Conservation (phyloP, 371 early-diverging fungal genomes). For the Mucor sp. region DNA sequence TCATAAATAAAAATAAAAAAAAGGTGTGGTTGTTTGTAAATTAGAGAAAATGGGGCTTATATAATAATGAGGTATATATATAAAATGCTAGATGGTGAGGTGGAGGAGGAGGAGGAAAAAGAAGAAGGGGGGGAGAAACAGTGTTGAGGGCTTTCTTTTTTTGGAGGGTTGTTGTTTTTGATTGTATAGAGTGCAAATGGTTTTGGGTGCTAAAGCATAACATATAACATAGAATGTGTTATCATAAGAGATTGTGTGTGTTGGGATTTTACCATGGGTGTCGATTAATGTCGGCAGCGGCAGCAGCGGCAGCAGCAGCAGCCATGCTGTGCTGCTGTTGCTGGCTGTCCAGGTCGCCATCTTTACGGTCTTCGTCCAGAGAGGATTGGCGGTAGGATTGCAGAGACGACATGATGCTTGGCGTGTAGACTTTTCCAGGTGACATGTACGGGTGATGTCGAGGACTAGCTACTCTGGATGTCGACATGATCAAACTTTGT, state of each 20-base stretch:
- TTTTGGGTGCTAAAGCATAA: neutral
- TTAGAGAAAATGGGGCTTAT: neutral
- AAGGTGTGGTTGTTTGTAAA: neutral
- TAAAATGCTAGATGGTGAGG: neutral
- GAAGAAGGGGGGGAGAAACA: too few species aligned
- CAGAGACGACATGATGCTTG: conserved; percentile 20
- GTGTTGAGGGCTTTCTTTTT: too few species aligned
- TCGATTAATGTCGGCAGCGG: neutral
- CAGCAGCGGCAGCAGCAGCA: neutral
- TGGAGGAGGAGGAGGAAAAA: too few species aligned
- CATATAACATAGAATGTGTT: neutral
- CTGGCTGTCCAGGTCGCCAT: neutral
- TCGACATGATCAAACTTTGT: conserved; percentile 13
- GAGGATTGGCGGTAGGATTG: conserved; percentile 9
- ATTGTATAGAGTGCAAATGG: too few species aligned
- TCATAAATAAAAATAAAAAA: neutral
- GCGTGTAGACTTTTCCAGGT: conserved; percentile 14
- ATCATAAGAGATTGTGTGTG: neutral
- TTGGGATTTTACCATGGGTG: conserved; percentile 1
- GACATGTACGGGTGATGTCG: conserved; percentile 27
- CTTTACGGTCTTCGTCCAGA: neutral
- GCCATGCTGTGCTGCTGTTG: neutral
- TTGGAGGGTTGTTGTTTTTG: too few species aligned
- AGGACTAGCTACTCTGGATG: conserved; percentile 8
- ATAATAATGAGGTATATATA: neutral